phyloP scores from a whole-genome alignment of 495 filamentous ascomycete genomes.

The Penicillium nucicola region DNA sequence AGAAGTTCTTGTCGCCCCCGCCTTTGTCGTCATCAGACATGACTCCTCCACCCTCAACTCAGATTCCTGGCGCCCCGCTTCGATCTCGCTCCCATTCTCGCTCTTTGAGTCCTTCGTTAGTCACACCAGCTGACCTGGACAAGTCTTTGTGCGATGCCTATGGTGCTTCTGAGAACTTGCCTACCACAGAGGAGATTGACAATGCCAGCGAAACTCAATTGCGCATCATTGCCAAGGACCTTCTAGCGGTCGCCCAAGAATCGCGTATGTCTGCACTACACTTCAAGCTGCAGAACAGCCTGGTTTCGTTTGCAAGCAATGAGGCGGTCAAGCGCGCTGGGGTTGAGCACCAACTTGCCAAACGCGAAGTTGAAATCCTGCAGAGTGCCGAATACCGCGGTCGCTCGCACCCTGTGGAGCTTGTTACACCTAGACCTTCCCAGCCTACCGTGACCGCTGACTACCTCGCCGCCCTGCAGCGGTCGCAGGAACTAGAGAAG shows the following conservation, averaged over 20 bases:
- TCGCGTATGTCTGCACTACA: conserved; percentile 82
- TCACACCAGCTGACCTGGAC: conserved; percentile 58
- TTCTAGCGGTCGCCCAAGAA: conserved; percentile 53
- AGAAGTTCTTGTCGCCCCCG: conserved; percentile 37
- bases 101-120: conserved; percentile 37
- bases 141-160: conserved; percentile 50
- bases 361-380: conserved; percentile 83
- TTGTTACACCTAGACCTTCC: conserved; percentile 24
- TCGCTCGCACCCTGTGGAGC: conserved; percentile 36
- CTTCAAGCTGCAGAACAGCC: conserved; percentile 86
- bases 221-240: conserved; percentile 55
- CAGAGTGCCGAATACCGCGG: conserved; percentile 53
- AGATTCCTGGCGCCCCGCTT: conserved; percentile 48
- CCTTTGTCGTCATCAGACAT: conserved; percentile 48
- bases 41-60: conserved; percentile 75
- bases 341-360: conserved; percentile 91
- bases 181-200: conserved; percentile 62
- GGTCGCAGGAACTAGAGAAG: conserved; percentile 58
- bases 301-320: conserved; percentile 80
- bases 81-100: conserved; percentile 38
- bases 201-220: conserved; percentile 57
- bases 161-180: conserved; percentile 51
- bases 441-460: conserved; percentile 33
- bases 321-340: conserved; percentile 84
- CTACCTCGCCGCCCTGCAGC: conserved; percentile 41